Conservation (phyloP, 306 rosid species). For the Acacia confusa region DNA sequence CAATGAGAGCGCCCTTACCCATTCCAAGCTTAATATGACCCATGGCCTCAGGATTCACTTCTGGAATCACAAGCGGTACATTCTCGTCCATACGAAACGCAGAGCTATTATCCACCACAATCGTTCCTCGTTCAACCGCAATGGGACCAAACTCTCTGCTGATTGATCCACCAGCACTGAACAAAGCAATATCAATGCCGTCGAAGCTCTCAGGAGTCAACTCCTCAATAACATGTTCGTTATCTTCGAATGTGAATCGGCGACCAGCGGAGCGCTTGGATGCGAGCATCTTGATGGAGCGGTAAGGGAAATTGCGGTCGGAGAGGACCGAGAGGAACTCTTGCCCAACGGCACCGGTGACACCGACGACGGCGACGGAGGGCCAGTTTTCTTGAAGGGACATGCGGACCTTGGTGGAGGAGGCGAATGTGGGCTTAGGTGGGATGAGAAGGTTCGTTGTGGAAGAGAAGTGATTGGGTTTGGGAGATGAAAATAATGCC, state of each 20-base stretch:
- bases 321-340: conserved; percentile 89
- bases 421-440: conserved; percentile 26
- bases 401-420: conserved; percentile 58
- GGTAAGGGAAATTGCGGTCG: conserved; percentile 85
- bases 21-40: conserved; percentile 57
- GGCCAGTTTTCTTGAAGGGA: conserved; percentile 71
- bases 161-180: conserved; percentile 95
- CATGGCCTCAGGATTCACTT: conserved; percentile 93
- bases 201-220: conserved; percentile 77
- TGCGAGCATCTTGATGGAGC: conserved; percentile 40
- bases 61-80: conserved; percentile 87
- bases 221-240: conserved; percentile 68
- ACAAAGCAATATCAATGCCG: conserved; percentile 84
- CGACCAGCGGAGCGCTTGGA: conserved; percentile 70
- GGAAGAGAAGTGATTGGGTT: conserved; percentile 35
- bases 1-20: conserved; percentile 83
- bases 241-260: conserved; percentile 49
- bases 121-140: conserved; percentile 69
- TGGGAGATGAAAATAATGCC: conserved; percentile 38
- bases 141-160: conserved; percentile 77
- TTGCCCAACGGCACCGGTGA: conserved; percentile 95
- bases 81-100: conserved; percentile 89
- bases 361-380: conserved; percentile 86
- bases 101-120: conserved; percentile 91
- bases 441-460: conserved; percentile 19